Base-by-base conservation (phyloP, 805 yeast species). In the Candida glaebosa region DNA sequence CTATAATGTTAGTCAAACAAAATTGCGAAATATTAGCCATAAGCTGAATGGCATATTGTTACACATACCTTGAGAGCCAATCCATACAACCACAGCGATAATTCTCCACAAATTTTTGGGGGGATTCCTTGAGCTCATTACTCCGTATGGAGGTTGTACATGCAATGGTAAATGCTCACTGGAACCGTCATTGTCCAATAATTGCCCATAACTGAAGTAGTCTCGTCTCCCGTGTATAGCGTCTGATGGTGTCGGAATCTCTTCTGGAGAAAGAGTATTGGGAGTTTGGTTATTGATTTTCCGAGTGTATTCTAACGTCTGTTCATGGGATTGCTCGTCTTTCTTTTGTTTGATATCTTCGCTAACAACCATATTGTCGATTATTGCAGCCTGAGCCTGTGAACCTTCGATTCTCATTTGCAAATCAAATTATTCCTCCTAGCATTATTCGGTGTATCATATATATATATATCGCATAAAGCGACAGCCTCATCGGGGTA, bases 61-160 rank as follows among this genome's bases (percentile, higher is more conserved):
- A 22, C 10, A 28, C 31, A 28, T 28, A 28, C 31, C 38, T 35
- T 35, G 38, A 24, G 65, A 48, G 32, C 72, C 56, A 7, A 59
- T 54, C 75, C 78, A 76, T 3, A 56, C 4, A 24, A 73, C 58
- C 9, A 65, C 53, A 7, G 76, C 60, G 8, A 65, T 40, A 4
- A 76, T 55, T 42, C 83, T 57, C 61, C 67, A 67, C 14, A 43
- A 33, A 48, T 75, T 77, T 40, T 49, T 59, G 5, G 74, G 66
- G 1, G 81, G 79, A 45, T 69, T 65, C 5, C 45, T 39, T 9
- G 71, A 40, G 1, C 75, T 59, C 73, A 76, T 68, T n/a, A 18
- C 31, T 17, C 34, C 34, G 19, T 22, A 26, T 3, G 41, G 35
- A 10, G 19, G 8, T 39, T 39, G 37, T 6, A 35, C n/a, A 35